Conservation (phyloP, 163 green algal genomes). For the Coccomyxa subellipsoidea region DNA sequence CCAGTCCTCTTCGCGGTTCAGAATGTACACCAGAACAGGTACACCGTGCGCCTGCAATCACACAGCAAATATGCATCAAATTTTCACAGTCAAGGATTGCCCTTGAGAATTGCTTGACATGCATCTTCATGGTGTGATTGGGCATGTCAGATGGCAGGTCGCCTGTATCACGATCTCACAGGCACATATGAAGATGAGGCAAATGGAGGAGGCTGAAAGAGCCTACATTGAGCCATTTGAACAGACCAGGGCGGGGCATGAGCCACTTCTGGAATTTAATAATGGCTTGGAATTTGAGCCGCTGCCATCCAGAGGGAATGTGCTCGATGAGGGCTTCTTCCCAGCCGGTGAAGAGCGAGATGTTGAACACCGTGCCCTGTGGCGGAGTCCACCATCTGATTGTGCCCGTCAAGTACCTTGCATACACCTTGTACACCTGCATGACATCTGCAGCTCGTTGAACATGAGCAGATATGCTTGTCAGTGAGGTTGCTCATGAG, state of each 20-base stretch:
- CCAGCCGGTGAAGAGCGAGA: slow-evolving; percentile 12
- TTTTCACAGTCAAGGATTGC: background rate
- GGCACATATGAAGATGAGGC: background rate
- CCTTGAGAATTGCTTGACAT: background rate
- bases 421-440: slow-evolving; percentile 13
- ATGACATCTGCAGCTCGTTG: too few relatives aligned
- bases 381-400: background rate
- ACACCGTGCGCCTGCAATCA: background rate
- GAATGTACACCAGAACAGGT: slow-evolving; percentile 14
- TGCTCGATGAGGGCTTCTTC: background rate
- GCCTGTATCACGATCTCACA: too few relatives aligned
- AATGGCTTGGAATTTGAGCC: background rate
- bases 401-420: background rate
- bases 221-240: slow-evolving; percentile 13
- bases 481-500: too few relatives aligned
- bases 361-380: slow-evolving; percentile 8
- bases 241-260: background rate
- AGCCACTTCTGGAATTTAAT: slow-evolving; percentile 5
- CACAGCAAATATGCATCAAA: background rate
- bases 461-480: too few relatives aligned
- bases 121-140: too few relatives aligned
- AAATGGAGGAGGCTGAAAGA: background rate
- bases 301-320: background rate
- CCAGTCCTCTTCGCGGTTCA: slow-evolving; percentile 6
- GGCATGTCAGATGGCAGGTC: too few relatives aligned